Percentiles rank a stretch among this genome's conserved stretches.
phyloP scores from a whole-genome alignment of 257 asterid genomes.

The Voacanga thouarsii region DNA sequence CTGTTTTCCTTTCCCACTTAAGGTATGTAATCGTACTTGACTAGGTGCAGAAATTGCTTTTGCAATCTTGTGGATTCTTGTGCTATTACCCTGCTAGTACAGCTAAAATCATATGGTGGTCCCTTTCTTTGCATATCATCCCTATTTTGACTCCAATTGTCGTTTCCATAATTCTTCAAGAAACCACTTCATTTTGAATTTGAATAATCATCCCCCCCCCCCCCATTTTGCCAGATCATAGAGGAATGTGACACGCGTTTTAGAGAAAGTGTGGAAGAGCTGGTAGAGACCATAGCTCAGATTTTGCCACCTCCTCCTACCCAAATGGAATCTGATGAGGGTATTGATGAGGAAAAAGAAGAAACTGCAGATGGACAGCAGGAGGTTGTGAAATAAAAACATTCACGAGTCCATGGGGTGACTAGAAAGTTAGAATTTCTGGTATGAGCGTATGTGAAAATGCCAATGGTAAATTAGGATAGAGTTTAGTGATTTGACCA shows the following conservation, averaged over 20 bases:
- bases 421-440: background rate
- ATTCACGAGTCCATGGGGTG: background rate
- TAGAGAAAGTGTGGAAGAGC: constrained; percentile 38
- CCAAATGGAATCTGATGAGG: constrained; percentile 25
- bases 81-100: background rate
- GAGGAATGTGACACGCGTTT: constrained; percentile 45
- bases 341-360: constrained; percentile 16
- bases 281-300: constrained; percentile 35
- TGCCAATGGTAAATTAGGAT: background rate
- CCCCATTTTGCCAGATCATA: constrained; percentile 39
- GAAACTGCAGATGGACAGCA: constrained; percentile 23
- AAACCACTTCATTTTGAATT: constrained; percentile 1
- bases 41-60: background rate
- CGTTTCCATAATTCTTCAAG: background rate
- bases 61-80: background rate
- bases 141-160: too few species aligned
- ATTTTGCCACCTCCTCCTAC: constrained; percentile 56
- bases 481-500: background rate
- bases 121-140: background rate
- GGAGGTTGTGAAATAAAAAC: constrained; percentile 2
- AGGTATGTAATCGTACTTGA: background rate
- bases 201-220: background rate
- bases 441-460: background rate
- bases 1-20: background rate
- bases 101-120: background rate